phyloP scores from a whole-genome alignment of 1,284 basidiomycete genomes.

The Vanrija sp. region DNA sequence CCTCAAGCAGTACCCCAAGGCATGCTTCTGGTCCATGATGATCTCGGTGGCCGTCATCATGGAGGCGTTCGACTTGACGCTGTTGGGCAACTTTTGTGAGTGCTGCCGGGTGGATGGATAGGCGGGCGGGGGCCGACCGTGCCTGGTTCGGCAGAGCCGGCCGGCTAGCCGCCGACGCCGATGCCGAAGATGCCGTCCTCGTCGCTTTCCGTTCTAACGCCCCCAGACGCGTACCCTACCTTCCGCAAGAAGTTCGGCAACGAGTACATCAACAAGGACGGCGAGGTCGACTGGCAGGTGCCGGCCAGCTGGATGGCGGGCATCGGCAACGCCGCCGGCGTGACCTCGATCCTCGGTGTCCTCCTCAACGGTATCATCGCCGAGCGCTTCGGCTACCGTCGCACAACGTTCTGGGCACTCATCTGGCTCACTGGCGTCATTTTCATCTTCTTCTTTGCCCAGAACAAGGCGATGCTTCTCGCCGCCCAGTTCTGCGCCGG shows the following conservation, averaged over 20 bases:
- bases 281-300: constrained; percentile 43
- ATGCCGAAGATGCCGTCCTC: no score
- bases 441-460: constrained; percentile 42
- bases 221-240: constrained; percentile 35
- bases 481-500: constrained; percentile 39
- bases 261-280: constrained; percentile 23
- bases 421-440: constrained; percentile 34
- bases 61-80: constrained; percentile 49
- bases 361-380: constrained; percentile 46
- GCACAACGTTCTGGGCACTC: constrained; percentile 34
- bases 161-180: no score
- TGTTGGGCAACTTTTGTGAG: constrained; percentile 39
- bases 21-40: constrained; percentile 50
- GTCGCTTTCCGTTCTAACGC: no score
- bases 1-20: constrained; percentile 50
- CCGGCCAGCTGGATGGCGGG: constrained; percentile 53
- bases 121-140: no score
- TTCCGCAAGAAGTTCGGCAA: constrained; percentile 45
- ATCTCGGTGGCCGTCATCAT: constrained; percentile 51
- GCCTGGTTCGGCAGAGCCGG: no score
- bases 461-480: constrained; percentile 30
- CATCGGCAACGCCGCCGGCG: constrained; percentile 46
- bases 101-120: no score
- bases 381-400: constrained; percentile 48
- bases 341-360: constrained; percentile 51